phyloP scores from a whole-genome alignment of 2,329 filamentous ascomycete genomes.

The Neopestalotiopsis rosae region DNA sequence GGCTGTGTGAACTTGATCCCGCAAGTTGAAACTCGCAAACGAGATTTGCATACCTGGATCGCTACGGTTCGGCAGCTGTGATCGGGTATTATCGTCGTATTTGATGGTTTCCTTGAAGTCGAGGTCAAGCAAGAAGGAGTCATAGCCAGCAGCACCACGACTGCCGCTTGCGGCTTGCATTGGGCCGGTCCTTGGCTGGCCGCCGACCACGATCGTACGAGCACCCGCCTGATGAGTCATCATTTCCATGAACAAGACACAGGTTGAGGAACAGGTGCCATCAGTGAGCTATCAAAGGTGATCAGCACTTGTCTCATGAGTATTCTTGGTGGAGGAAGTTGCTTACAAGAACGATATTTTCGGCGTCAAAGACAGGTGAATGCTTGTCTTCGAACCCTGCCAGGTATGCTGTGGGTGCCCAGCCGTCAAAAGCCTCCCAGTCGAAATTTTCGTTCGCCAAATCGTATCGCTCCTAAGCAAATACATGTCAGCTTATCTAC shows the following conservation, averaged over 20 bases:
- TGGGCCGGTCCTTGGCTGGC: slow-evolving; percentile 55
- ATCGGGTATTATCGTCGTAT: slow-evolving; percentile 10
- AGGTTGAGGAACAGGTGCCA: slow-evolving; percentile 37
- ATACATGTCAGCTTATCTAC: too few species aligned
- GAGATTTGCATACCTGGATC: slow-evolving; percentile 25
- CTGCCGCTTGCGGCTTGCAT: slow-evolving; percentile 70
- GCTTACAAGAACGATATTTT: too few species aligned
- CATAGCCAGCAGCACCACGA: slow-evolving; percentile 53
- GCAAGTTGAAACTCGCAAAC: slow-evolving; percentile 28
- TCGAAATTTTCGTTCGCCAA: too few species aligned
- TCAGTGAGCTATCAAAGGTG: slow-evolving; percentile 26
- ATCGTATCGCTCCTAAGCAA: too few species aligned
- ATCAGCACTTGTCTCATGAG: neutral
- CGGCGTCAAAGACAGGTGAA: too few species aligned
- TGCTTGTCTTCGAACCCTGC: too few species aligned
- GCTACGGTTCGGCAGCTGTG: slow-evolving; percentile 20
- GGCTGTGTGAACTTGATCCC: slow-evolving; percentile 29
- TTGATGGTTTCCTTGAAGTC: slow-evolving; percentile 20
- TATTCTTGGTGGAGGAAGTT: neutral
- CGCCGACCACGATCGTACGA: slow-evolving; percentile 48
- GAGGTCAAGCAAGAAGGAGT: slow-evolving; percentile 24
- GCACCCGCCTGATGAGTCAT: slow-evolving; percentile 36
- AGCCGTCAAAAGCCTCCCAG: too few species aligned
- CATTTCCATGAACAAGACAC: slow-evolving; percentile 37
- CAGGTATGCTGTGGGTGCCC: too few species aligned